Percentiles rank a stretch among this genome's conserved stretches.
Evolutionary conservation across 768 basidiomycete species (phyloP).

Genomic region (Daedaleopsis nitida): DNA sequence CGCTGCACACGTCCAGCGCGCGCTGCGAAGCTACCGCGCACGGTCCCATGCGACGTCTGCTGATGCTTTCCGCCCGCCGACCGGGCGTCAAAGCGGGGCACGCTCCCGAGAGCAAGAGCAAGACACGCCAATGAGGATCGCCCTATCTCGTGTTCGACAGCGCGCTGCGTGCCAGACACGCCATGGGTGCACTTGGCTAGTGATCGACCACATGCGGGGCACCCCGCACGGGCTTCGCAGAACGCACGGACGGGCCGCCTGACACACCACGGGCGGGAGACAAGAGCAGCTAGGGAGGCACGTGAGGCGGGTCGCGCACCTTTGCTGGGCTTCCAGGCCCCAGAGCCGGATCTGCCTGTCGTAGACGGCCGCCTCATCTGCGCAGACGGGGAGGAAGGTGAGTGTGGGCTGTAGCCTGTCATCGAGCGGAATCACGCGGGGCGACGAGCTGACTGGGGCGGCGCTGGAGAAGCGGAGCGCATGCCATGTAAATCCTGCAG

Average conservation of each 20-base stretch:
- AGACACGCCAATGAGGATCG: background rate
- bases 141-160: background rate
- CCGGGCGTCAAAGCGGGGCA: background rate
- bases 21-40: background rate
- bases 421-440: background rate
- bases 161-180: background rate
- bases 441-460: background rate
- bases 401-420: constrained; percentile 5
- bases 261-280: background rate
- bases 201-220: background rate
- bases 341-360: constrained; percentile 97
- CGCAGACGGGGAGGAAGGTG: constrained; percentile 1
- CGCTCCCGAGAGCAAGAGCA: background rate
- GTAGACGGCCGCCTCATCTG: constrained; percentile 81
- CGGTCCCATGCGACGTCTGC: background rate
- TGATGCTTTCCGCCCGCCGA: background rate
- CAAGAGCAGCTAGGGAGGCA: background rate
- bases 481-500: background rate
- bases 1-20: background rate
- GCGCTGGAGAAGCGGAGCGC: background rate
- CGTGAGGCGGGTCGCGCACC: constrained; percentile 45
- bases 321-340: constrained; percentile 97
- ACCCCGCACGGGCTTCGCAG: background rate
- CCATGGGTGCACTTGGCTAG: background rate
- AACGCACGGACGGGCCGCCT: background rate